phyloP scores from a whole-genome alignment of 1,284 basidiomycete genomes.

The Ganoderma lucidum region DNA sequence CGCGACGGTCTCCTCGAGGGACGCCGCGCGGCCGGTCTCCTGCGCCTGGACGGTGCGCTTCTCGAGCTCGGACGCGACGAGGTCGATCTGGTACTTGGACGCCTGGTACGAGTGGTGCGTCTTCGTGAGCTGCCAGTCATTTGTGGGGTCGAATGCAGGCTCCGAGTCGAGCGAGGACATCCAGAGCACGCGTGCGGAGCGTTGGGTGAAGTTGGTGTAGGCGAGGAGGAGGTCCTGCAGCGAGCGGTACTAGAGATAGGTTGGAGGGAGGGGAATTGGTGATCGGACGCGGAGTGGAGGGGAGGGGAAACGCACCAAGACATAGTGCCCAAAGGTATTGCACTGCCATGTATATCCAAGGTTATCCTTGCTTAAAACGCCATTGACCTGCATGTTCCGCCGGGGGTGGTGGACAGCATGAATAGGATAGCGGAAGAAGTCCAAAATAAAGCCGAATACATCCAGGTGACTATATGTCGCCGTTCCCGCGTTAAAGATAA shows the following conservation, averaged over 20 bases:
- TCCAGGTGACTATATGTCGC: conserved; percentile 69
- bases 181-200: conserved; percentile 79
- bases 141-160: conserved; percentile 64
- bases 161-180: conserved; percentile 78
- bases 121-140: conserved; percentile 82
- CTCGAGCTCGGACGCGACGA: conserved; percentile 72
- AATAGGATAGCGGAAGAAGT: conserved; percentile 59
- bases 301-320: conserved; percentile 64
- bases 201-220: conserved; percentile 35
- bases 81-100: conserved; percentile 86
- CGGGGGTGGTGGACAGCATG: conserved; percentile 63
- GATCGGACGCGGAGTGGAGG: background rate
- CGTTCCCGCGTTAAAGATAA: conserved; percentile 86
- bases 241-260: conserved; percentile 59
- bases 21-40: conserved; percentile 11
- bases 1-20: conserved; percentile 21
- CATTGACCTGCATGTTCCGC: conserved; percentile 71
- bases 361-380: conserved; percentile 73
- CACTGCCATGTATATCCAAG: conserved; percentile 88
- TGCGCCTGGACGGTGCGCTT: conserved; percentile 43
- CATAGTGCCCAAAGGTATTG: conserved; percentile 87
- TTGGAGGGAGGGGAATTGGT: no score
- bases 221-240: conserved; percentile 59
- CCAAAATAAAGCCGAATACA: conserved; percentile 57
- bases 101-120: conserved; percentile 74